Evolutionary conservation across 306 rosid genomes (phyloP).

Genomic region (Cucurbita ficifolia): DNA sequence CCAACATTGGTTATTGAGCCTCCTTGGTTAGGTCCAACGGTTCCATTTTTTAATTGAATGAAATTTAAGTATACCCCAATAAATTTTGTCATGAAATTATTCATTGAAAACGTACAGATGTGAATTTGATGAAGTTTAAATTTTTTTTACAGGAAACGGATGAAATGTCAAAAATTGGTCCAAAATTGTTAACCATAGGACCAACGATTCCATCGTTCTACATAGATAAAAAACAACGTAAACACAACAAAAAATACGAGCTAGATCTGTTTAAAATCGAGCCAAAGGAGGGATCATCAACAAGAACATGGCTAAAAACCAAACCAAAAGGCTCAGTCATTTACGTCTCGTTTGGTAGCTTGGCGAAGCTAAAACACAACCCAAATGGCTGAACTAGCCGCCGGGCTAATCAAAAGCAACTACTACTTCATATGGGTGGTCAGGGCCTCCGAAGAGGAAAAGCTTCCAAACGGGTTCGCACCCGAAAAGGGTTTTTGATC

Average conservation of each 20-base stretch:
- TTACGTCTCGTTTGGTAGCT: slow-evolving; percentile 49
- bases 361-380: slow-evolving; percentile 20
- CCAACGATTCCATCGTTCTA: slow-evolving; percentile 40
- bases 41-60: too few species aligned
- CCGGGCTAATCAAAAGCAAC: slow-evolving; percentile 17
- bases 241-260: slow-evolving; percentile 33
- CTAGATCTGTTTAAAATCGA: slow-evolving; percentile 15
- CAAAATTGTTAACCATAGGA: slow-evolving; percentile 37
- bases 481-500: slow-evolving; percentile 27
- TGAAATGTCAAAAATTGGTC: slow-evolving; percentile 37
- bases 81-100: neutral
- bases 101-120: neutral
- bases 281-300: slow-evolving; percentile 12
- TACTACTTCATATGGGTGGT: slow-evolving; percentile 47
- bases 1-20: too few species aligned
- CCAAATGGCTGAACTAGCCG: slow-evolving; percentile 39
- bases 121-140: neutral
- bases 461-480: slow-evolving; percentile 11
- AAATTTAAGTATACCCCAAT: neutral
- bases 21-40: too few species aligned
- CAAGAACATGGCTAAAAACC: slow-evolving; percentile 21
- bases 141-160: slow-evolving; percentile 28
- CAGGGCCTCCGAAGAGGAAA: slow-evolving; percentile 13
- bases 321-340: slow-evolving; percentile 33
- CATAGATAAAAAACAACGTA: slow-evolving; percentile 27